These are phyloP conservation scores for Xylaria multiplex DNA, from an alignment of 2,329 filamentous ascomycete species.

Conservation along the genomic window DNA sequence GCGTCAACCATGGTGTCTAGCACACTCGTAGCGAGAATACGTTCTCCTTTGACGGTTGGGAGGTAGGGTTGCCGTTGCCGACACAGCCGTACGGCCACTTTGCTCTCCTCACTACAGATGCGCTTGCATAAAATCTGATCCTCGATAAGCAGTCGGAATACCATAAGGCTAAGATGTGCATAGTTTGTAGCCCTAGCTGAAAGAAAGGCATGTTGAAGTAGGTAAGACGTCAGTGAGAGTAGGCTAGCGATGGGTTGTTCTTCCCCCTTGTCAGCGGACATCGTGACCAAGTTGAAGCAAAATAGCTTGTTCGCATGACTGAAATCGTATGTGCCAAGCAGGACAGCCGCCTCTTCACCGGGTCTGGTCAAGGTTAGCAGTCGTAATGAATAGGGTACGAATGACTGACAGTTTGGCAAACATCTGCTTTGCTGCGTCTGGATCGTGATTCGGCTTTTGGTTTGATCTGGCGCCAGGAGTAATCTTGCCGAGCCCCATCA, in stretches of 20 bases:
- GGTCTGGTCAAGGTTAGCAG: slow-evolving; percentile 66
- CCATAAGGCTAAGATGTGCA: slow-evolving; percentile 84
- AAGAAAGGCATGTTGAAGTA: slow-evolving; percentile 91
- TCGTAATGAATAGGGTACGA: not conserved
- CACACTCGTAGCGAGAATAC: slow-evolving; percentile 78
- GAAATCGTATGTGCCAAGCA: slow-evolving; percentile 93
- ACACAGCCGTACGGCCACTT: slow-evolving; percentile 80
- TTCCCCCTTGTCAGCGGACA: slow-evolving; percentile 69
- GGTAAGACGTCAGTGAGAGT: slow-evolving; percentile 89
- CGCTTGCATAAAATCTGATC: slow-evolving; percentile 84
- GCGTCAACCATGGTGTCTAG: slow-evolving; percentile 90
- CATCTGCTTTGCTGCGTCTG: slow-evolving; percentile 82
- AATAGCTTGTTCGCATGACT: slow-evolving; percentile 95
- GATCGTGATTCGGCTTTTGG: slow-evolving; percentile 70
- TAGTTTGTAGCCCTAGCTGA: slow-evolving; percentile 83
- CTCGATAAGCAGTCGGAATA: slow-evolving; percentile 86
- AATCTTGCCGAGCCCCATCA: slow-evolving; percentile 84
- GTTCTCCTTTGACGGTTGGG: slow-evolving; percentile 76
- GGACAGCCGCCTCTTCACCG: slow-evolving; percentile 77
- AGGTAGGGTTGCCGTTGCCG: slow-evolving; percentile 89
- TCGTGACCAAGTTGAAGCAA: slow-evolving; percentile 81
- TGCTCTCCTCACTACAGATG: slow-evolving; percentile 82
- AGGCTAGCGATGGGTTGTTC: slow-evolving; percentile 83
- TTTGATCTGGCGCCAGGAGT: slow-evolving; percentile 72
- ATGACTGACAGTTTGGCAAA: slow-evolving; percentile 78